phyloP scores from a whole-genome alignment of 169 alveolate genomes.

The Babesia ovis region DNA sequence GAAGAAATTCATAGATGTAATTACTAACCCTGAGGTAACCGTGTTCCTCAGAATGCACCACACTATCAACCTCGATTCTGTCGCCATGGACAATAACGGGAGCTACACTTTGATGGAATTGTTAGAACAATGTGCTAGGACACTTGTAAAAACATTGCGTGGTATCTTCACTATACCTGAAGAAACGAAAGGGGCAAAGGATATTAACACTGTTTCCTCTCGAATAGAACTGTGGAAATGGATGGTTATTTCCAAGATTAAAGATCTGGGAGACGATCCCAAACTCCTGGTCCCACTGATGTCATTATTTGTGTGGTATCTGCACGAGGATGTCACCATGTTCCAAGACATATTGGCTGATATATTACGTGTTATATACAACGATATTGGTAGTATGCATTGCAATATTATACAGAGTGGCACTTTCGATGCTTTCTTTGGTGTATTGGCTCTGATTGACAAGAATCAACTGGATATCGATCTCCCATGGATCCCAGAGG shows the following conservation, averaged over 20 bases:
- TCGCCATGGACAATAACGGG: not conserved
- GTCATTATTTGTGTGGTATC: not conserved
- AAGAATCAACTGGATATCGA: slow-evolving; percentile 11
- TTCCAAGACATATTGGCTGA: not conserved
- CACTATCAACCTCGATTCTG: slow-evolving; percentile 10
- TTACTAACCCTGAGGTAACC: not conserved
- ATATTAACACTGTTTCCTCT: not conserved
- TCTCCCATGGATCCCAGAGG: not conserved
- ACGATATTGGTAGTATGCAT: not conserved
- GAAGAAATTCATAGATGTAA: slow-evolving; percentile 19
- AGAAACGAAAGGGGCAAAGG: not conserved
- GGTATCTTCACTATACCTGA: slow-evolving; percentile 4
- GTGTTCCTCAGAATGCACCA: slow-evolving; percentile 28
- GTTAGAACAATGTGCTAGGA: not conserved
- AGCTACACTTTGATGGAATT: not conserved
- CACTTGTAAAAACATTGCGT: slow-evolving; percentile 2
- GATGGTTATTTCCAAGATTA: slow-evolving; percentile 7
- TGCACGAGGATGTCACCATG: slow-evolving; percentile 4
- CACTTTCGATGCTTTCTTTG: slow-evolving; percentile 47
- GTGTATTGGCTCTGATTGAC: slow-evolving; percentile 12
- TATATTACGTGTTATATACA: not conserved
- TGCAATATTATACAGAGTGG: slow-evolving; percentile 28
- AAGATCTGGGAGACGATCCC: slow-evolving; percentile 6
- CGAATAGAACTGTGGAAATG: slow-evolving; percentile 1
- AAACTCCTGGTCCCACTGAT: slow-evolving; percentile 6